phyloP scores from a whole-genome alignment of 1,139 yeast genomes.

The Kodamaea ohmeri region DNA sequence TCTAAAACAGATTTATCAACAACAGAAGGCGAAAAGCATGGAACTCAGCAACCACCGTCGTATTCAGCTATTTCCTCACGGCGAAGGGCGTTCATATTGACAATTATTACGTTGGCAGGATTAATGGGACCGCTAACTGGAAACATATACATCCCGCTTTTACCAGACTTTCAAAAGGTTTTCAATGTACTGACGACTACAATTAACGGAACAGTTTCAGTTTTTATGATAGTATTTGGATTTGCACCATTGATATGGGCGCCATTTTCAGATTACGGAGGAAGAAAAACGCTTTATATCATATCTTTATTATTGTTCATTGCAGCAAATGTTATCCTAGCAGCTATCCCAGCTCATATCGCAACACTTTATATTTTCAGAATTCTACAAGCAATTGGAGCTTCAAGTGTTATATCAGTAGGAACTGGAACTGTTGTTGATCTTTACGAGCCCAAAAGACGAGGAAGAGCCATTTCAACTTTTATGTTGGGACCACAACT shows the following conservation, averaged over 20 bases:
- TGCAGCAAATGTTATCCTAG: conserved; percentile 47
- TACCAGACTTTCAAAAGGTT: conserved; percentile 44
- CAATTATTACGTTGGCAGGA: conserved; percentile 47
- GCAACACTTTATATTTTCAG: conserved; percentile 44
- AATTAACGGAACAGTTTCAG: conserved; percentile 59
- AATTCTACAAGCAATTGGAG: conserved; percentile 53
- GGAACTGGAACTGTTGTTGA: conserved; percentile 61
- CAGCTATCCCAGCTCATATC: conserved; percentile 47
- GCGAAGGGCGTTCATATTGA: conserved; percentile 26
- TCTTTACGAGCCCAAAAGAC: conserved; percentile 41
- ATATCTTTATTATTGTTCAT: conserved; percentile 43
- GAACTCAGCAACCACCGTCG: background rate
- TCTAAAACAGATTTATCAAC: background rate
- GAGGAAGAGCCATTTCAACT: conserved; percentile 52
- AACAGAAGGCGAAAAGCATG: background rate
- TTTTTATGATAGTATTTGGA: conserved; percentile 56
- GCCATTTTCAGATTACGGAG: conserved; percentile 55
- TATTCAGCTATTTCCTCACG: conserved; percentile 11
- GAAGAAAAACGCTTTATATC: conserved; percentile 50
- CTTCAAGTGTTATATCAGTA: conserved; percentile 51
- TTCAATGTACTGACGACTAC: conserved; percentile 43
- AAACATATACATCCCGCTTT: conserved; percentile 55
- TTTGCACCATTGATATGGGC: conserved; percentile 58
- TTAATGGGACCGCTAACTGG: conserved; percentile 61
- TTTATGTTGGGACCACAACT: conserved; percentile 61